Percentiles rank a stretch among this genome's conserved stretches.
Evolutionary conservation across 1,139 yeast genomes (phyloP).

Genomic region (Diutina rugosa): DNA sequence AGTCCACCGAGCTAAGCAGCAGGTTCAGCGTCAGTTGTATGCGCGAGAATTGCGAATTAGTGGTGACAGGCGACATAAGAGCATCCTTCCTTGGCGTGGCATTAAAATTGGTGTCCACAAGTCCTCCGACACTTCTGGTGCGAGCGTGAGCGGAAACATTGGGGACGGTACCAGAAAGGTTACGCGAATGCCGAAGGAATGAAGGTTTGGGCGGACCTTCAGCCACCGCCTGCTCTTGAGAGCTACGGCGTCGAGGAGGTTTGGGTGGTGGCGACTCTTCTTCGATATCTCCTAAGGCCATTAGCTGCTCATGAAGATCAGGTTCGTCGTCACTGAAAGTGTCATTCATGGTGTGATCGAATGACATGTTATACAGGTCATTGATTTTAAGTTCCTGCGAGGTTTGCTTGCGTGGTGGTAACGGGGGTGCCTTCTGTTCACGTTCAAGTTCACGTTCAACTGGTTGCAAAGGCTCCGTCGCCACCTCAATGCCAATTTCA

Average conservation of each 20-base stretch:
- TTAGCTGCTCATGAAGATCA: not conserved
- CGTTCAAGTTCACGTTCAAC: constrained; percentile 6
- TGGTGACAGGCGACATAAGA: not conserved
- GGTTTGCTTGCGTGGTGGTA: constrained; percentile 11
- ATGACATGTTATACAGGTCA: constrained; percentile 11
- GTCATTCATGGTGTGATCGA: constrained; percentile 14
- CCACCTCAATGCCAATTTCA: not conserved
- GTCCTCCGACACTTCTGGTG: not conserved
- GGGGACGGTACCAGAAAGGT: not conserved
- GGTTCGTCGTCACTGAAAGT: constrained; percentile 8
- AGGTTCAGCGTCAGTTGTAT: not conserved
- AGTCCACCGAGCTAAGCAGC: not conserved
- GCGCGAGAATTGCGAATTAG: not conserved
- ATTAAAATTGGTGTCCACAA: not conserved
- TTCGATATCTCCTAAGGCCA: not conserved
- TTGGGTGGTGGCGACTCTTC: not conserved
- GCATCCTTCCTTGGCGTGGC: not conserved
- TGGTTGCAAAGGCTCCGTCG: constrained; percentile 3
- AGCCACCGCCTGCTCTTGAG: not conserved
- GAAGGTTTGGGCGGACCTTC: not conserved
- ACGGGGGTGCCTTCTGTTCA: constrained; percentile 9
- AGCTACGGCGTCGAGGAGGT: not conserved
- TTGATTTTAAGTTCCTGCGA: constrained; percentile 10
- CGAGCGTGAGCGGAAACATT: not conserved
- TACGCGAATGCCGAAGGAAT: not conserved